Percentiles rank a stretch among this genome's conserved stretches.
phyloP scores from a whole-genome alignment of 495 filamentous ascomycete genomes.

The Pyrenopolyporus hunteri region DNA sequence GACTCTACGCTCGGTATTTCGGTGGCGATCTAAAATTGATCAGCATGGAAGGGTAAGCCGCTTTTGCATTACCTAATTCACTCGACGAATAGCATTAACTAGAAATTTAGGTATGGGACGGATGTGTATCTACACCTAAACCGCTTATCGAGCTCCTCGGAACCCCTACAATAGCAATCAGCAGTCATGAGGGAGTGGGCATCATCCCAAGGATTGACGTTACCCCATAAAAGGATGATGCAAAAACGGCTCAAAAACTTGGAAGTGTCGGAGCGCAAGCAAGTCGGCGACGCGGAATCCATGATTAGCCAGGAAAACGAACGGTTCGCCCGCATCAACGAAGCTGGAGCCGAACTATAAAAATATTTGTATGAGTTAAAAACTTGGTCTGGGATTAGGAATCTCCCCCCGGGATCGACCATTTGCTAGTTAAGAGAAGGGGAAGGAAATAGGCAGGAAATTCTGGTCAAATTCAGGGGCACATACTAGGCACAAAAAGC shows the following conservation, averaged over 20 bases:
- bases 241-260: conserved; percentile 62
- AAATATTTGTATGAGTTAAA: not conserved
- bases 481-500: conserved; percentile 7
- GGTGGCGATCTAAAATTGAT: conserved; percentile 96
- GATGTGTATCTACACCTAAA: conserved; percentile 99
- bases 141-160: conserved; percentile 90
- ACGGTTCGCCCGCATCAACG: conserved; percentile 17
- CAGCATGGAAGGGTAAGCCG: conserved; percentile 95
- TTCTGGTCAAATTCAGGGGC: not conserved
- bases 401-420: not conserved
- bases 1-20: conserved; percentile 95
- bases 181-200: conserved; percentile 86
- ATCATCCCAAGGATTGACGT: conserved; percentile 86
- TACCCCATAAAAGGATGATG: conserved; percentile 62
- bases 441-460: not conserved
- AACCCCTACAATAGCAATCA: conserved; percentile 98
- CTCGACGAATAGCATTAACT: conserved; percentile 2
- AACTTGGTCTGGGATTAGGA: too few species aligned
- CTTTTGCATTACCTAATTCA: not conserved
- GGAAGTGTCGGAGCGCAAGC: conserved; percentile 82
- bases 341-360: conserved; percentile 30
- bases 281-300: conserved; percentile 83
- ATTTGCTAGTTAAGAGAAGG: not conserved
- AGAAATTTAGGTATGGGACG: conserved; percentile 80
- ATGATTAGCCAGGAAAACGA: conserved; percentile 57